These are phyloP conservation scores for Trifolium fragiferum DNA, from an alignment of 306 rosid genomes.

Conservation along the genomic window DNA sequence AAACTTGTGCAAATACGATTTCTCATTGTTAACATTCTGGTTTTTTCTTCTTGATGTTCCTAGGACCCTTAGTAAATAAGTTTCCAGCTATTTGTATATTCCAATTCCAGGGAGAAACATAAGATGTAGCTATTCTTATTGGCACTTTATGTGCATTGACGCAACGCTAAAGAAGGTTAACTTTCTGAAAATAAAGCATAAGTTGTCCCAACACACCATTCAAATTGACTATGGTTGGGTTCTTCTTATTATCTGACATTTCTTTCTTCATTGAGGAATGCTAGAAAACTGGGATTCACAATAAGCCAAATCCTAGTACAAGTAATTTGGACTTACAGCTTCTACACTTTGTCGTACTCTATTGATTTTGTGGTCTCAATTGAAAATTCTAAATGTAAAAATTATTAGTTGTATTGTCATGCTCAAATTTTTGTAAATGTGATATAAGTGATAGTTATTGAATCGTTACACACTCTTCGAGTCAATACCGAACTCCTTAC, in stretches of 20 bases:
- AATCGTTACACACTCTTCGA: background rate
- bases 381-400: conserved; percentile 39
- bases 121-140: conserved; percentile 16
- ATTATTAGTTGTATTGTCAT: conserved; percentile 36
- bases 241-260: conserved; percentile 36
- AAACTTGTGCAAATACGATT: conserved; percentile 37
- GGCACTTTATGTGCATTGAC: conserved; percentile 15
- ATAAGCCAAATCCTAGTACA: conserved; percentile 37
- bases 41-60: conserved; percentile 12
- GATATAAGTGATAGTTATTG: conserved; percentile 2
- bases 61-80: conserved; percentile 16
- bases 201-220: background rate
- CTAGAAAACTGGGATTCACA: conserved; percentile 41
- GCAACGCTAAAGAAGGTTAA: conserved; percentile 23
- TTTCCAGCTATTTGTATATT: conserved; percentile 35
- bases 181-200: conserved; percentile 19
- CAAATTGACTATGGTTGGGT: conserved; percentile 1
- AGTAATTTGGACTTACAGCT: conserved; percentile 30
- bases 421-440: conserved; percentile 55
- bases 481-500: background rate
- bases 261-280: conserved; percentile 34
- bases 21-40: conserved; percentile 31
- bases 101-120: conserved; percentile 11
- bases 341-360: conserved; percentile 41
- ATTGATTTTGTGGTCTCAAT: conserved; percentile 48